Base-by-base conservation (phyloP, 768 basidiomycete genomes). In the Suillus fuscotomentosus region DNA sequence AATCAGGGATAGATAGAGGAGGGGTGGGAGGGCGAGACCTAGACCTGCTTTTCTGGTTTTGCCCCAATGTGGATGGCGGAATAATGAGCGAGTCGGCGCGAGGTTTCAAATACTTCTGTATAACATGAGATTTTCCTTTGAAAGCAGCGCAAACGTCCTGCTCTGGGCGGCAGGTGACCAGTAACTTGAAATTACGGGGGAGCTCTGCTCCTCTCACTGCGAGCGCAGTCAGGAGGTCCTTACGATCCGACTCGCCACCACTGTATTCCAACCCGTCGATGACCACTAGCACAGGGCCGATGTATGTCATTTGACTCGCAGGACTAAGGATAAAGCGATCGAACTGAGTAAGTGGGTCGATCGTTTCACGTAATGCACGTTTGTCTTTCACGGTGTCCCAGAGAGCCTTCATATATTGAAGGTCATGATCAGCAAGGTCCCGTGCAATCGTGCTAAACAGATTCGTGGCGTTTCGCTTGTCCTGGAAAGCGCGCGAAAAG, bases 201-300 rank as follows among this genome's bases (percentile, higher is more conserved):
- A 75, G 56, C 6, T 60, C 55, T 3, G 66, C 41, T 3, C 60
- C 50, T 48, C 43, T 53, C 17, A 47, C 45, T n/a, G 65, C 60
- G 45, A 77, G 27, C 34, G 67, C 57, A 6, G 38, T 36, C 10
- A 80, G 68, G 47, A 79, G 66, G 1, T 60, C 53, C 17, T 64
- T 60, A 22, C 72, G 72, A 62, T 31, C 36, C 9, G 60, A 17
- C 7, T 20, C 57, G 34, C 72, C 67, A 8, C 69, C 70, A 51
- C 74, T 72, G 60, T 72, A 70, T 41, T 78, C 74, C n/a, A 78
- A 66, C 11, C 69, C 78, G 50, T 81, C 78, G 20, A 80, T 71
- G 22, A 80, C 69, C 8, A 79, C 61, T 13, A 79, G 48, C 3
- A 80, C 54, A 14, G 79, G 78, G 0, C 75, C 75, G 14, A 74